Evolutionary conservation across 306 rosid genomes (phyloP), one percentile per base, ranked within the genome.

Genomic region (Aeschynomene evenia): DNA sequence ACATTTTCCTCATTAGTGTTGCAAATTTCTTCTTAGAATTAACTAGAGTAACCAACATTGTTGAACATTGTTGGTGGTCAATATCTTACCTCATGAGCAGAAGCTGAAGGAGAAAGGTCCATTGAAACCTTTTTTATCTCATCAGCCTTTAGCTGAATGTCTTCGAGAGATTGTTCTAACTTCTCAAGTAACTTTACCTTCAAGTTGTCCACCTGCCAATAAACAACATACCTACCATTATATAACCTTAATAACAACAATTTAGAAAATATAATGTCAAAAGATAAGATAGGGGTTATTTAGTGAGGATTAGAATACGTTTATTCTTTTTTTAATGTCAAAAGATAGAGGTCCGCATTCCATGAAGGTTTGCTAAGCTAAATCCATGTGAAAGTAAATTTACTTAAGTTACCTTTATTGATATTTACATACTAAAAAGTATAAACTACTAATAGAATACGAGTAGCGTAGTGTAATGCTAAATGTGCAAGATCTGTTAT

Each of bases 191-290:
- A 69, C 80, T 86, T 89, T 24, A 75, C 88, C 84, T 88, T 88
- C 82, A 94, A 87, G 72, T 82, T 86, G 61, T 88, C 85, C 76
- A 91, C 89, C 97, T 94, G 88, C 69, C 85, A 84, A 83, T 29
- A 80, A 14, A 68, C 67, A 45, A 66, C 68, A 45, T 63, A 56
- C 60, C 64, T 59, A 72, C 52, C 75, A 76, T 72, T 78, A 49
- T 66, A 73, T 52, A 66, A 77, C 66, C 33, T 63, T 7, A 34
- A 69, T n/a, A 31, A 51, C 23, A 73, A 50, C n/a, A 62, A 28
- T 60, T 39, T 19, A 54, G 33, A 19, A 49, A 28, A 43, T 15
- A 62, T 56, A 45, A 45, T n/a, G 51, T 11, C 15, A 7, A 45
- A 45, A 45, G 19, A n/a, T 45, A 45, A 45, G 9, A 15, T 15